Evolutionary conservation across 1,284 basidiomycete species (phyloP), one percentile per base, ranked within the genome.

Genomic region (Singerocomus inundabilis): DNA sequence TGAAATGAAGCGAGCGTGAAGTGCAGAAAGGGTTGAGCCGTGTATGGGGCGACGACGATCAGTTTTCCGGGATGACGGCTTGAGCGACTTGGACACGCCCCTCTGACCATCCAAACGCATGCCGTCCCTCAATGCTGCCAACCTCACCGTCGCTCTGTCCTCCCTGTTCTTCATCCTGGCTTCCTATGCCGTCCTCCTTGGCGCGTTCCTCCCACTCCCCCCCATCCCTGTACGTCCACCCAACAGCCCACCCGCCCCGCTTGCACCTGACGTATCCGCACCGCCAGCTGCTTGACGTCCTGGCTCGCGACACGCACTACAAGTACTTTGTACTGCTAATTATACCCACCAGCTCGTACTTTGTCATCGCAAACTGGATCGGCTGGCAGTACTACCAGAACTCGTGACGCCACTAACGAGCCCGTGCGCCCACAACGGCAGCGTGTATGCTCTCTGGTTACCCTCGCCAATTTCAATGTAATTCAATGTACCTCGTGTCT

Each of bases 331-430:
- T 76, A 12, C 71, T 93, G 12, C 71, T 96, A 36, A 75, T 94
- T 41, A 77, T 97, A 42, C 93, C 94, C 21, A 86, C 86, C 15
- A 82, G 77, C 13, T 77, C 87, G 30, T 93, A 91, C 70, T 94
- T 93, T 67, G 88, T 92, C 45, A 97, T 98, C 62, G 91, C 93
- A 36, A 97, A 97, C 63, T 98, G 94, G 94, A 91, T 93, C 33
- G 92, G 93, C 39, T 96, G 93, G 92, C 91, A 94, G 67, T 95
- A 91, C 68, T 96, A 91, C 68, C 82, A 87, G 39, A 93, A 92
- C 68, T 91, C 91, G 8, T 88, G 64, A 77, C 32, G 6, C 38
- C 33, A 10, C 28, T 29, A 5, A 21, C 21, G 4, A 13, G 28
- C 32, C 51, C 33, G 37, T 21, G 32, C 35, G 21, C 28, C 38